Evolutionary conservation across 352 stramenopile genomes (phyloP), one percentile per base, ranked within the genome.

Genomic region (Phytophthora idaei): DNA sequence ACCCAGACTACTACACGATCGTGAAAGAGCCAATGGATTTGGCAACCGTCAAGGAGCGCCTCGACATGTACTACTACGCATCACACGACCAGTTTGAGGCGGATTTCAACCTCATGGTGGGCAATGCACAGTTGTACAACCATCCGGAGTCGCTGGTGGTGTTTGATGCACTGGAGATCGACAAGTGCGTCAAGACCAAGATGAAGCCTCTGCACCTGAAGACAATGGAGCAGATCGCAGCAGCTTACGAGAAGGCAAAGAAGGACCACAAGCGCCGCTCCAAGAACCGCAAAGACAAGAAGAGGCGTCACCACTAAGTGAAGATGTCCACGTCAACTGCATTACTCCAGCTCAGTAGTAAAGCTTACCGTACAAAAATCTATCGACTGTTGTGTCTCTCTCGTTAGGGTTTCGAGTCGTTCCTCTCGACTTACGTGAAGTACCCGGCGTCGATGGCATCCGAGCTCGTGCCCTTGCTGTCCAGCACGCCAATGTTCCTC

Each of bases 1-100:
- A 96, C 54, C 88, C 88, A 25, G 92, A 97, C 69, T 98, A 98
- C 62, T 97, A 97, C 67, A 71, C 85, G 47, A 90, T 97, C 50
- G 86, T 98, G 45, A 90, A 81, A 51, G 48, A 89, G 2, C 87
- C 92, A 4, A 97, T 97, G 89, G 89, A 94, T 57, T 75, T 98
- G 11, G 52, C 69, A 36, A 94, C 86, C n/a, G 97, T 98, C 64
- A 94, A 93, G 46, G 50, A 44, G 11, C 91, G 92, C 5, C 85
- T 94, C 8, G 86, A 93, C 54, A 64, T 64, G 36, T 82, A 91
- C 54, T 61, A 77, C 36, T 96, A 96, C 64, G 58, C 69, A 0
- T 81, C 73, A 0, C 87, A 94, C 63, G 71, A 70, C 11, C 58
- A 81, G 57, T 90, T 96, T 65, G 88, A 93, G 47, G 75, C 67